Conservation (phyloP, 225 moss, liverwort and hornwort species). For the Lunularia cruciata region DNA sequence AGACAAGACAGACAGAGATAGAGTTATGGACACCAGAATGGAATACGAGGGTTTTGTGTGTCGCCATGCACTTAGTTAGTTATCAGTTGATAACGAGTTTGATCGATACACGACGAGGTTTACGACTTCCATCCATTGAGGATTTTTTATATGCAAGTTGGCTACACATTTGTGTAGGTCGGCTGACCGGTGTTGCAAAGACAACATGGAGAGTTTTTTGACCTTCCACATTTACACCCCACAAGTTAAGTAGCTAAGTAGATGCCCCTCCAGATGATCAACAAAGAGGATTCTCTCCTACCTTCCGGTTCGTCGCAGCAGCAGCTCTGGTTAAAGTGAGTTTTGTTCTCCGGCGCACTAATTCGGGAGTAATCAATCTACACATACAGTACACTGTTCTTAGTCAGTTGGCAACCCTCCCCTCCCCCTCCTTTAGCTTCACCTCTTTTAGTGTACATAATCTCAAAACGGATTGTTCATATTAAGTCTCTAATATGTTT, state of each 20-base stretch:
- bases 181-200: conserved; percentile 5
- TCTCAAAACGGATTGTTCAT: conserved; percentile 1
- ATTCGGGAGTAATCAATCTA: neutral
- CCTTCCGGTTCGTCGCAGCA: neutral
- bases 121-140: conserved; percentile 19
- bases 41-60: neutral
- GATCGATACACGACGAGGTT: neutral
- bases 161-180: conserved; percentile 13
- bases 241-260: neutral
- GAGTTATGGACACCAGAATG: neutral
- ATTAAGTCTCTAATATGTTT: neutral
- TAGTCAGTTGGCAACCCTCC: neutral
- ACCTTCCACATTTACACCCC: conserved; percentile 7
- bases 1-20: neutral
- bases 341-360: neutral
- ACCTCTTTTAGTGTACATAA: conserved; percentile 3
- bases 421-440: neutral
- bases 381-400: neutral
- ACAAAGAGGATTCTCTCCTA: neutral
- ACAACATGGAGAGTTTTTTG: conserved; percentile 20
- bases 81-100: too few relatives aligned
- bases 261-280: neutral
- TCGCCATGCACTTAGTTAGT: neutral
- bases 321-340: conserved; percentile 12
- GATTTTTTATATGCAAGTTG: conserved; percentile 21